Base-by-base conservation (phyloP, 768 basidiomycete species). In the Mycena haematopus region DNA sequence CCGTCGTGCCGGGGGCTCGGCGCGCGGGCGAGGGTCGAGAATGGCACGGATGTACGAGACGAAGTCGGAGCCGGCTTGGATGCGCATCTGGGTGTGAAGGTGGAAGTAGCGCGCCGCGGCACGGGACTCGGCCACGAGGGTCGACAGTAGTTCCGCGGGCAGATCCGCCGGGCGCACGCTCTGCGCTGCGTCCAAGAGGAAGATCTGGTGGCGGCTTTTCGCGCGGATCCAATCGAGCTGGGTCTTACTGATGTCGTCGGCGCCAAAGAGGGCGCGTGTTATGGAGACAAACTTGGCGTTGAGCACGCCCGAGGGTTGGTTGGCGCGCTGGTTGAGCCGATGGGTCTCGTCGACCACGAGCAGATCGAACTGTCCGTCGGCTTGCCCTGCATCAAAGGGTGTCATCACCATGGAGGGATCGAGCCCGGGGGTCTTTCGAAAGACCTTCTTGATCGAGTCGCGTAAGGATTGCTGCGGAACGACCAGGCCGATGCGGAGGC, bases 21-120 rank as follows among this genome's bases (percentile, higher is more conserved):
- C 52, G 44, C 42, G 33, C n/a, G 59, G 52, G 59, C 24, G 52
- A 27, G 59, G 59, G 52, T 60, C 59, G 59, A 60, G 59, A 33
- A 60, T 53, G 17, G 22, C 45, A 25, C 59, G 59, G 58, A 60
- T 60, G 59, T 60, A 60, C 52, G 59, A 60, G 52, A 54, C 52
- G 59, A 53, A 60, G 52, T 60, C 45, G 44, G 59, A 60, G 52
- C 59, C 59, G 59, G 59, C 59, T 60, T 60, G 59, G 52, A 60
- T 54, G 52, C 59, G 51, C 59, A 60, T 60, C 52, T 60, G 59
- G 44, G 59, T 60, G 36, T 45, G 59, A 46, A 60, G 59, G 52
- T 54, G 59, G 59, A 60, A 60, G 59, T 60, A 60, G 45, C 25
- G 35, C 44, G 24, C 59, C 59, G 59, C 52, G 44, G 59, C 59